phyloP scores from a whole-genome alignment of 495 filamentous ascomycete genomes.

The Talaromyces thailandensis region DNA sequence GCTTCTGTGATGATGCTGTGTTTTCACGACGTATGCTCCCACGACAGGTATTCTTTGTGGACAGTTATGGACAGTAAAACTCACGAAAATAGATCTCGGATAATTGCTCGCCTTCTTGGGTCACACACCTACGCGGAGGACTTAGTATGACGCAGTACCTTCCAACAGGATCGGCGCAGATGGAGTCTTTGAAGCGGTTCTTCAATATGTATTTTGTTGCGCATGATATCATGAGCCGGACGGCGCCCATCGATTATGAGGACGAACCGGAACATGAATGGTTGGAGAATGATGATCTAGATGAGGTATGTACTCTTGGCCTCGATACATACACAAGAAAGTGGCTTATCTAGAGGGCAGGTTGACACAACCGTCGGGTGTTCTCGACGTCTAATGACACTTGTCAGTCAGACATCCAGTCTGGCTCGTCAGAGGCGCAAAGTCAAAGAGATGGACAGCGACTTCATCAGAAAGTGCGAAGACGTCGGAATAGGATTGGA shows the following conservation, averaged over 20 bases:
- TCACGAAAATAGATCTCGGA: conserved; percentile 11
- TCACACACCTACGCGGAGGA: conserved; percentile 11
- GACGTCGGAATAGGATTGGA: background rate
- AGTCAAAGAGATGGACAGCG: background rate
- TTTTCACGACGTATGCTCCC: conserved; percentile 12
- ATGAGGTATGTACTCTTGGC: conserved; percentile 10
- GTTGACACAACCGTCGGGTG: conserved; percentile 13
- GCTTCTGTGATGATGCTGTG: conserved; percentile 16
- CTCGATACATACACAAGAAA: background rate
- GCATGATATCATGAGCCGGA: conserved; percentile 15
- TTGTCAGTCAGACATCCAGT: conserved; percentile 10
- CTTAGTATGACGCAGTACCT: conserved; percentile 7
- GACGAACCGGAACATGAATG: background rate
- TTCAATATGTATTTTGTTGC: conserved; percentile 16
- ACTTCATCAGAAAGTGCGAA: background rate
- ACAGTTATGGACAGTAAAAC: background rate
- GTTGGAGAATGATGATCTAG: conserved; percentile 11
- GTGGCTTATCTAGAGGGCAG: background rate
- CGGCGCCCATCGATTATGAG: background rate
- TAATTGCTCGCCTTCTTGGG: conserved; percentile 12
- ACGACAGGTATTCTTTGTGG: background rate
- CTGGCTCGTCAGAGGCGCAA: conserved; percentile 6
- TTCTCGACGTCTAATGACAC: conserved; percentile 12
- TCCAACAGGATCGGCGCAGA: background rate
- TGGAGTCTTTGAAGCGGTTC: conserved; percentile 7